Conservation (phyloP, 140 eudicot species). For the Stevia rebaudiana region DNA sequence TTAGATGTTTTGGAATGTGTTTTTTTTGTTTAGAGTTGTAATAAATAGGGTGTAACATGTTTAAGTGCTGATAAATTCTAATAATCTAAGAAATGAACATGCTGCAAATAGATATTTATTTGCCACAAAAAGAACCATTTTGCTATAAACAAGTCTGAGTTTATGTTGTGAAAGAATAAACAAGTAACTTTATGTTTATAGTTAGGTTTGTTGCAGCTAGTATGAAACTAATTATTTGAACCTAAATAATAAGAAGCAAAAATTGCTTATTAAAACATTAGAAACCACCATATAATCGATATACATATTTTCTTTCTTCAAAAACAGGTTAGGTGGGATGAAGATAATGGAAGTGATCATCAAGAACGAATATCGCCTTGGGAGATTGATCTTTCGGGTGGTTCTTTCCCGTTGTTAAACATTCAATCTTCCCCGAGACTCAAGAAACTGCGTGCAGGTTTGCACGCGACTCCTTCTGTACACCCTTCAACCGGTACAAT, state of each 20-base stretch:
- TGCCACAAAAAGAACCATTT: no score
- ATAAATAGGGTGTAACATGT: neutral
- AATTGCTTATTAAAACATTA: neutral
- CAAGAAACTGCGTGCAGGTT: conserved; percentile 67
- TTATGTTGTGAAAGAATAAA: neutral
- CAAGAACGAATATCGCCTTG: conserved; percentile 85
- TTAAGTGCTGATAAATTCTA: neutral
- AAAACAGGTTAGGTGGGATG: conserved; percentile 89
- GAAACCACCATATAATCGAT: neutral
- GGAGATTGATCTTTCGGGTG: conserved; percentile 77
- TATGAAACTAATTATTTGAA: conserved; percentile 1
- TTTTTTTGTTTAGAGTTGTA: neutral
- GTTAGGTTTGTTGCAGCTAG: neutral
- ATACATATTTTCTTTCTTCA: conserved; percentile 6
- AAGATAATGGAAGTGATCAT: conserved; percentile 50
- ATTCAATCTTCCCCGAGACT: conserved; percentile 66
- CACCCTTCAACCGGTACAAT: conserved; percentile 44
- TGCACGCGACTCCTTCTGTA: conserved; percentile 49
- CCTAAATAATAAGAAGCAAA: neutral
- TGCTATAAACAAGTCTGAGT: neutral
- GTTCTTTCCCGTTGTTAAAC: conserved; percentile 48
- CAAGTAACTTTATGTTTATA: neutral
- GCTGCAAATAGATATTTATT: no score
- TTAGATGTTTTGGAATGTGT: neutral
- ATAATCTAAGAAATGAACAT: neutral